Evolutionary conservation across 2,329 filamentous ascomycete genomes (phyloP), one percentile per base, ranked within the genome.

Genomic region (Mycosphaerella arachidis): DNA sequence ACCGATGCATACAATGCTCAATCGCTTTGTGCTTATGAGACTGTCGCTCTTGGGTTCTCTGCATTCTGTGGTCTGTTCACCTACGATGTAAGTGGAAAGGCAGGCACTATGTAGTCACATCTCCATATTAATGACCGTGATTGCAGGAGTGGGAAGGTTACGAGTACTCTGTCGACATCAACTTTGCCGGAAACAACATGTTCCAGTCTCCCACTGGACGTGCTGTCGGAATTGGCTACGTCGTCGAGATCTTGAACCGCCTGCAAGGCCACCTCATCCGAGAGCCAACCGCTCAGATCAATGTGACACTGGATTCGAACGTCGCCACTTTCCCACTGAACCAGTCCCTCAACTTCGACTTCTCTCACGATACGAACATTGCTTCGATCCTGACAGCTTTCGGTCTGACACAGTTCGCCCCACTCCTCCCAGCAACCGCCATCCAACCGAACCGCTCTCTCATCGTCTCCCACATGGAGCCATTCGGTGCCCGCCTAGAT

Each of bases 11-110:
- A 87, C 72, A 84, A 86, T 18, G 85, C 85, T 0, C 89, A 92
- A 72, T 86, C 80, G 3, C 79, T 92, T 71, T 92, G 89, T 67
- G 85, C 89, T 0, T 92, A 92, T 69, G 89, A 92, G 73, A 91
- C 87, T 0, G 82, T 90, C n/a, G 85, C 87, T 1, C 86, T 88
- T 60, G 89, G 89, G 24, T 92, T 86, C 76, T 90, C 86, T 66
- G 81, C 80, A 9, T 92, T 90, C 77, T 92, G 89, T 70, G 78
- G 84, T 27, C 79, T 92, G 4, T 92, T 92, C 71, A 91, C 85
- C 0, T 90, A 87, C 65, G 79, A 86, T 20, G 54, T 56, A 16
- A 56, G 45, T 37, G 6, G 8, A 6, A 46, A 6, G 10, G 6
- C 29, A 31, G 3, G 10, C n/a, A 13, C n/a, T 40, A 6, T 5